Evolutionary conservation across 176 grass and related monocot genomes (phyloP), one percentile per base, ranked within the genome.

Genomic region (Rhynchospora tenuis): DNA sequence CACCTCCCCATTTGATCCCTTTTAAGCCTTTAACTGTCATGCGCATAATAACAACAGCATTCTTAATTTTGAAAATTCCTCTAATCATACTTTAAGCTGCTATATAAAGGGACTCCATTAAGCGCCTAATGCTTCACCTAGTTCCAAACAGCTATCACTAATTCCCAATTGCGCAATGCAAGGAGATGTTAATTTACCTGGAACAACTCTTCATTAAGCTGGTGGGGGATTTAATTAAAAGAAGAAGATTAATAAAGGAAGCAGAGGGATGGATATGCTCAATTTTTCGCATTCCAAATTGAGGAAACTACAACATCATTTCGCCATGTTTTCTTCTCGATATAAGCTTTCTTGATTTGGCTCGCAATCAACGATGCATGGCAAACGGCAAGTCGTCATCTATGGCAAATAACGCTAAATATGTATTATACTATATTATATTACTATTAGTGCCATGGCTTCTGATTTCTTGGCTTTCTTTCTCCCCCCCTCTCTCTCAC

Each of bases 131-230:
- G 28, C 64, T 68, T 68, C 65, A 43, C 27, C 27, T 38, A 67
- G 4, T 33, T 69, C 16, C 33, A 19, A 16, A 69, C 38, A 69
- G 8, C 19, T 0, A 28, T 71, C 22, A 71, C 16, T 71, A 22
- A n/a, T 46, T n/a, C 33, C 33, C 5, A 17, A 52, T 14, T 46
- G 8, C n/a, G 69, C 69, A 9, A 73, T 73, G 69, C 43, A 73
- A 73, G 69, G 69, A 73, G 69, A 73, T 73, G 69, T 73, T 19
- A 73, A 73, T 73, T 73, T 47, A 73, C 19, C 10, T 42, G 46
- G 69, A 20, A 13, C n/a, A 20, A 24, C 9, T 47, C 43, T 48
- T 47, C 69, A 73, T 47, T n/a, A 73, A 46, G 69, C 10, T 73
- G 42, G 69, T 59, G 56, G 56, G 56, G 56, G 55, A 38, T 38